Evolutionary conservation across 306 rosid genomes (phyloP).

Genomic region (Sicyos baderoa): DNA sequence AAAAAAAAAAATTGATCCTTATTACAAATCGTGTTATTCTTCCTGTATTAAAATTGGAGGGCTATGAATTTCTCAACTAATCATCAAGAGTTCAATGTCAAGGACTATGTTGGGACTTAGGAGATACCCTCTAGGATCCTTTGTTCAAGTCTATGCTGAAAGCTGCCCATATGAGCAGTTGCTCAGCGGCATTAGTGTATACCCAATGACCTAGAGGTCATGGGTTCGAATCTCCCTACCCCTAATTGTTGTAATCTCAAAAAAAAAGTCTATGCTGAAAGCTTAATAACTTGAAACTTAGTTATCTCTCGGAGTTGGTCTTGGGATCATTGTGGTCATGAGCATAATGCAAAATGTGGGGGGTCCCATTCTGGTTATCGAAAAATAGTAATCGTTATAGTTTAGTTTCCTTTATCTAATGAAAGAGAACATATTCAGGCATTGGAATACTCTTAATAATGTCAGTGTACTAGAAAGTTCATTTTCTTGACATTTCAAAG

Average conservation of each 20-base stretch:
- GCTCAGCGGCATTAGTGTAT: no score
- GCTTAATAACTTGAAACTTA: background rate
- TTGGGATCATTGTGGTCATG: background rate
- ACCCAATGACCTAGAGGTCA: no score
- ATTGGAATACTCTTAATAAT: background rate
- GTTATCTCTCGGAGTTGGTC: background rate
- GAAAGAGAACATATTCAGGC: background rate
- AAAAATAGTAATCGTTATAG: background rate
- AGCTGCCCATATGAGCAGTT: no score
- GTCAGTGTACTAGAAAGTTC: background rate
- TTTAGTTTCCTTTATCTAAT: background rate
- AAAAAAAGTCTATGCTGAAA: background rate
- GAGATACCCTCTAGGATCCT: conserved; percentile 4
- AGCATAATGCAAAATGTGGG: background rate
- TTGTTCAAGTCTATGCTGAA: background rate
- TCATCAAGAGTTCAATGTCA: background rate
- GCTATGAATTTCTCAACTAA: background rate
- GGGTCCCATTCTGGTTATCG: background rate
- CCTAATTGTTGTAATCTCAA: no score
- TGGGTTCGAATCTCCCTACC: no score
- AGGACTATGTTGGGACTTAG: background rate
- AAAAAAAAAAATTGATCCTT: background rate
- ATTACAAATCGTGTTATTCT: background rate
- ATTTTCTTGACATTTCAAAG: background rate
- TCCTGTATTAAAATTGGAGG: background rate